Base-by-base conservation (phyloP, 192 early-diverging fungal genomes). In the Umbelopsis vinacea region DNA sequence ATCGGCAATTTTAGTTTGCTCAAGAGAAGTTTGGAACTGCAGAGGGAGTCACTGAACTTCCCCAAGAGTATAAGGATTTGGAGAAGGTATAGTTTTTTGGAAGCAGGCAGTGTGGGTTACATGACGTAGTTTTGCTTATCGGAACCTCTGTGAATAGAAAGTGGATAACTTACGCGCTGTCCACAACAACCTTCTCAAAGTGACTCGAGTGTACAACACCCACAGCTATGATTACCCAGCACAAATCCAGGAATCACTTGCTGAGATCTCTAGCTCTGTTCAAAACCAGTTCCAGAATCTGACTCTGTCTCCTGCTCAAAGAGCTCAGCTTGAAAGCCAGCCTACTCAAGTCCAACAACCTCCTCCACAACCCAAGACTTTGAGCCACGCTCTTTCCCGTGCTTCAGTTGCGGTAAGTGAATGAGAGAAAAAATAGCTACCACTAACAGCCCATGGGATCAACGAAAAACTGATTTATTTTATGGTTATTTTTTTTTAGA, bases 61-160 rank as follows among this genome's bases (percentile, higher is more conserved):
- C 97, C 43, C 86, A 86, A 68, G 97, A 99, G 74, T 99, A 98
- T 81, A 84, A 94, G 68, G 89, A 92, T 66, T 85, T 99, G 52
- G 97, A 98, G 75, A 88, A 87, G 86, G 94, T 93, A 84, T 68
- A 71, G 60, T 17, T 70, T 15, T 63, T 37, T 63, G 57, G 2
- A 26, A 26, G 23, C 10, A 35, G 7, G 2, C 1, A 63, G 29
- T 37, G 33, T 63, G 12, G n/a, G 10, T 6, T 14, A 29, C 14
- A 14, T 37, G 26, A 6, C 0, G 12, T 63, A 6, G 57, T 17
- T 33, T 12, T 70, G 69, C 53, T 52, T 74, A 35, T 43, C 48
- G 53, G 23, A n/a, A 2, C 29, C 73, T 46, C 26, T 19, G 52
- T 45, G 52, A 66, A 46, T 76, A 94, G 94, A 89, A 91, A 75